Evolutionary conservation across 345 rosid species (phyloP).

Genomic region (Sisymbrium irio): DNA sequence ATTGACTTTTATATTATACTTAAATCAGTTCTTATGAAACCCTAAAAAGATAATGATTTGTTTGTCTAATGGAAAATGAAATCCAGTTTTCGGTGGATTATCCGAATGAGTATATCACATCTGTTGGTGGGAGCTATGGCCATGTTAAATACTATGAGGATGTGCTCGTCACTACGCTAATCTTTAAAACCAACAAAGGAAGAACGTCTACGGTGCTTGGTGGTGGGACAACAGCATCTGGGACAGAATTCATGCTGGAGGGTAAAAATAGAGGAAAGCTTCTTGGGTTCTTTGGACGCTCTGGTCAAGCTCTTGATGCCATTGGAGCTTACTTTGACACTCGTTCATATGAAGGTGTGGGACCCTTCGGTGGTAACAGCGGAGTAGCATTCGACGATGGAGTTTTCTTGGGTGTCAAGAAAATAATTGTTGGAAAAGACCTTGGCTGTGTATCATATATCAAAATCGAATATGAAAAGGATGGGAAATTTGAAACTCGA

Average conservation of each 20-base stretch:
- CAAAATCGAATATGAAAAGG: conserved; percentile 26
- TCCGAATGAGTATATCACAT: conserved; percentile 30
- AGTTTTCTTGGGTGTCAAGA: neutral
- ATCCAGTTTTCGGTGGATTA: conserved; percentile 31
- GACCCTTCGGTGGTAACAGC: neutral
- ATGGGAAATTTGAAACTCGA: conserved; percentile 11
- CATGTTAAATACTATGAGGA: neutral
- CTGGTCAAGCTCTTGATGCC: conserved; percentile 26
- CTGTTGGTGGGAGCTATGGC: conserved; percentile 27
- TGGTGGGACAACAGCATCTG: neutral
- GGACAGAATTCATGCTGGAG: conserved; percentile 12
- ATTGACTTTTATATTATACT: neutral
- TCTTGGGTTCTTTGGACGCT: conserved; percentile 30
- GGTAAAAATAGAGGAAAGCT: conserved; percentile 27
- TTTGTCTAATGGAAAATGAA: neutral
- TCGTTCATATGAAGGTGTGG: neutral
- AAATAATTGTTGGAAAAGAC: neutral
- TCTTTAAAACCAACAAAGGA: conserved; percentile 10
- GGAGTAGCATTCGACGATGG: conserved; percentile 19
- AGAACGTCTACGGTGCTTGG: conserved; percentile 15
- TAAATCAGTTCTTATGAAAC: neutral
- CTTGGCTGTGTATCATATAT: neutral
- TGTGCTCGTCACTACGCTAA: neutral
- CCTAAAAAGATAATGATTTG: neutral
- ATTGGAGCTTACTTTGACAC: conserved; percentile 23